Evolutionary conservation across 2,329 filamentous ascomycete species (phyloP).

Genomic region (Curvularia sp.): DNA sequence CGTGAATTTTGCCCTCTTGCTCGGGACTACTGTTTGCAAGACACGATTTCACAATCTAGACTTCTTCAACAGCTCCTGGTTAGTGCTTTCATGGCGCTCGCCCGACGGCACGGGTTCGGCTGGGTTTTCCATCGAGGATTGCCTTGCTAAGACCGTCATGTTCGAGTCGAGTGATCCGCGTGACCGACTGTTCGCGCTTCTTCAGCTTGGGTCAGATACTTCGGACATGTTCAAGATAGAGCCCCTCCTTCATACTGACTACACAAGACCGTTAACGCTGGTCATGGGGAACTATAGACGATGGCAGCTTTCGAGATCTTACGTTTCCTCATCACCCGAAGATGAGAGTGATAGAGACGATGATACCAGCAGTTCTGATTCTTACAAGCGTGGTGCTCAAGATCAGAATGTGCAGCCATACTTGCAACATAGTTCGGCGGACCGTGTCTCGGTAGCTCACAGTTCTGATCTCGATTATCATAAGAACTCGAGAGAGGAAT

Average conservation of each 20-base stretch:
- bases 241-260: not conserved
- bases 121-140: not conserved
- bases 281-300: not conserved
- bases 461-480: not conserved
- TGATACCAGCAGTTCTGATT: not conserved
- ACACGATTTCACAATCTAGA: not conserved
- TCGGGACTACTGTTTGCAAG: not conserved
- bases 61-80: conserved; percentile 1
- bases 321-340: not conserved
- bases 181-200: conserved; percentile 1
- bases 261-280: not conserved
- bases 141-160: not conserved
- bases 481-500: not conserved
- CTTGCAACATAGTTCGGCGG: not conserved
- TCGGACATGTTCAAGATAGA: not conserved
- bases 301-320: not conserved
- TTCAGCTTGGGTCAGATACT: conserved; percentile 2
- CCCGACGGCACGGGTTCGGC: not conserved
- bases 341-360: not conserved
- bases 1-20: not conserved
- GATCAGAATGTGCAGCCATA: not conserved
- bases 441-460: not conserved
- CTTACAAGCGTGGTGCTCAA: not conserved
- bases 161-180: conserved; percentile 7
- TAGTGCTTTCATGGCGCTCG: not conserved